These are phyloP conservation scores for Colletotrichum musicola DNA, from an alignment of 2,329 filamentous ascomycete species.

Conservation along the genomic window DNA sequence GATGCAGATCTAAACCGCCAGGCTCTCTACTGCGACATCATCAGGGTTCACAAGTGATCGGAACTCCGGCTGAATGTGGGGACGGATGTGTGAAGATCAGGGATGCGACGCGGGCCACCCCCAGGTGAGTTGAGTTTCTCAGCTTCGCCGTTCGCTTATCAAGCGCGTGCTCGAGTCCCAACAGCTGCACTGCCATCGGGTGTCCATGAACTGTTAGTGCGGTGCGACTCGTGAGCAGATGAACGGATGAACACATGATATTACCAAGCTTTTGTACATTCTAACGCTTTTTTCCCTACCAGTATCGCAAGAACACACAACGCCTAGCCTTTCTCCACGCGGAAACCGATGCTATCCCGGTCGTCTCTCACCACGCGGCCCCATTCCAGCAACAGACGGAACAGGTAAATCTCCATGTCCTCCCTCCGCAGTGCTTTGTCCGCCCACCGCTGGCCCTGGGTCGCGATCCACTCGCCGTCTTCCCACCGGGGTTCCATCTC, in stretches of 20 bases:
- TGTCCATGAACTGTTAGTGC: too few species aligned
- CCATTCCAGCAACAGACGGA: constrained; percentile 83
- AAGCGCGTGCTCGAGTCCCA: not conserved
- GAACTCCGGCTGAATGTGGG: not conserved
- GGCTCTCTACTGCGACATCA: not conserved
- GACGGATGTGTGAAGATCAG: not conserved
- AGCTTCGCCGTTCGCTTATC: not conserved
- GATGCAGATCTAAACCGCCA: not conserved
- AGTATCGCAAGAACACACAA: not conserved
- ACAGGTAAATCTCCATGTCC: constrained; percentile 87
- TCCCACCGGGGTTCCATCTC: constrained; percentile 61
- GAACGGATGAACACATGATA: constrained; percentile 4
- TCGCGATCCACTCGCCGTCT: constrained; percentile 75
- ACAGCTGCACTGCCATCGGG: too few species aligned
- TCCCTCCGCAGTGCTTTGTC: constrained; percentile 72
- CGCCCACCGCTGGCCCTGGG: constrained; percentile 75
- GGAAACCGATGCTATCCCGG: constrained; percentile 60
- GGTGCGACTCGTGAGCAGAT: constrained; percentile 1
- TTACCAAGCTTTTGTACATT: not conserved
- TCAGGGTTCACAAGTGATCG: not conserved
- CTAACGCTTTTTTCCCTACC: not conserved
- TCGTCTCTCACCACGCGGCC: constrained; percentile 75
- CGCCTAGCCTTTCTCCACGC: constrained; percentile 13
- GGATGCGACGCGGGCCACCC: not conserved
- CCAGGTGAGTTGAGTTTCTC: not conserved